Evolutionary conservation across 2,329 filamentous ascomycete species (phyloP).

Genomic region (Fusarium foetens): DNA sequence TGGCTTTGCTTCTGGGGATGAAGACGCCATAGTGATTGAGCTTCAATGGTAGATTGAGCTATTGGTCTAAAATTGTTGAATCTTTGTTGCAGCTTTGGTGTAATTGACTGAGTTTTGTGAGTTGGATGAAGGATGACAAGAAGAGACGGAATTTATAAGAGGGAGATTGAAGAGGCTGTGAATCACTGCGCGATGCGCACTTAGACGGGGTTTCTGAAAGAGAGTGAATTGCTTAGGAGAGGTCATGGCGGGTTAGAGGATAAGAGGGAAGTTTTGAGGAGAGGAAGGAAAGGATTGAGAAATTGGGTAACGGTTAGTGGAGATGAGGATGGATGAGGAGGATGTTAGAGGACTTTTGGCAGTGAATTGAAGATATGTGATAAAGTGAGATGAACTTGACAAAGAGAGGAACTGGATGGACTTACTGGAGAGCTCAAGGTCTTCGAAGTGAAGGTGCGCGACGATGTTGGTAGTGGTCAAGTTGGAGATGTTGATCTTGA

Average conservation of each 20-base stretch:
- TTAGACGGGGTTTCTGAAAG: neutral
- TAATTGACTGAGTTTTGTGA: neutral
- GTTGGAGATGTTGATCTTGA: neutral
- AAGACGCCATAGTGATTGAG: slow-evolving; percentile 14
- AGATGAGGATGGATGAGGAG: neutral
- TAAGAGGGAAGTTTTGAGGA: neutral
- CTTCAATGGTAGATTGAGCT: neutral
- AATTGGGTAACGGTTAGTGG: neutral
- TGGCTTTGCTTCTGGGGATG: neutral
- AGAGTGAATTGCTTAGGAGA: neutral
- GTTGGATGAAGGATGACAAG: neutral
- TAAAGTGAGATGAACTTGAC: neutral
- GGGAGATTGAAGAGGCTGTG: neutral
- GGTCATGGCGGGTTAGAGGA: neutral
- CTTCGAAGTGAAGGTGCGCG: accelerated
- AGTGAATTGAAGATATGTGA: neutral
- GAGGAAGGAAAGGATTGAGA: neutral
- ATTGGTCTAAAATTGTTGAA: neutral
- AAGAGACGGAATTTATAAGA: neutral
- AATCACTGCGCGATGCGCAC: neutral
- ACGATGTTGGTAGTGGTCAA: neutral
- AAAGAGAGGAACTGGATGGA: neutral
- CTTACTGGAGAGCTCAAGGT: neutral
- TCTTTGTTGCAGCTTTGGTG: neutral
- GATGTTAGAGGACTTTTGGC: neutral